Conservation (phyloP, 2,329 filamentous ascomycete species). For the Mycogone perniciosa region DNA sequence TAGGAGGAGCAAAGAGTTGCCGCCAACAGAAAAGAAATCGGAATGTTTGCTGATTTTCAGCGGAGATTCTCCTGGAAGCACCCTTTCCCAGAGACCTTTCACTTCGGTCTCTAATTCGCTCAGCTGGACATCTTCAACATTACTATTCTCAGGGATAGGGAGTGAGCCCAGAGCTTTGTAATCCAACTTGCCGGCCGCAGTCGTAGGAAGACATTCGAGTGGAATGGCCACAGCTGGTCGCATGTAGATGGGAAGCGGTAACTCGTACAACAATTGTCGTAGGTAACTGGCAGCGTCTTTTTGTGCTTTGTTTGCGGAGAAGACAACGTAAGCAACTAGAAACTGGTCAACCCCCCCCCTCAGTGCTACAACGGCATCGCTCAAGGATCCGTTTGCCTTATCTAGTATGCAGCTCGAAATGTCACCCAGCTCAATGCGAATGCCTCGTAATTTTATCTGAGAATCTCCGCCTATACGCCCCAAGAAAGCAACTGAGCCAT, state of each 20-base stretch:
- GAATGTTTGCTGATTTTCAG: neutral
- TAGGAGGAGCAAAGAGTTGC: constrained; percentile 31
- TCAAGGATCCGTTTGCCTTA: constrained; percentile 10
- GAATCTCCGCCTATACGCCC: constrained; percentile 37
- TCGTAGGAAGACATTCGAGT: constrained; percentile 24
- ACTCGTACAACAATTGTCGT: neutral
- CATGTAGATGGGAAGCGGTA: constrained; percentile 30
- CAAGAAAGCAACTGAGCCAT: constrained; percentile 29
- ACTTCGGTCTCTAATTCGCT: too few species aligned
- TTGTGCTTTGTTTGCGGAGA: neutral
- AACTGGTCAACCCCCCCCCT: too few species aligned
- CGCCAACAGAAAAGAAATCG: constrained; percentile 33
- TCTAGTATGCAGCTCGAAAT: constrained; percentile 21
- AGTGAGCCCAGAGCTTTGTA: constrained; percentile 18
- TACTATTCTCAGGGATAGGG: constrained; percentile 12
- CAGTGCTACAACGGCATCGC: too few species aligned
- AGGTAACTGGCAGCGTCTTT: too few species aligned
- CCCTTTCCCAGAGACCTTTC: neutral
- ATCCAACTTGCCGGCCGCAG: constrained; percentile 25
- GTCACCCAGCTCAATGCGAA: constrained; percentile 42
- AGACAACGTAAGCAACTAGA: too few species aligned
- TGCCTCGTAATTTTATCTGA: constrained; percentile 39
- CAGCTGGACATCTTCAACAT: too few species aligned
- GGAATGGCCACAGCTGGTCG: constrained; percentile 22
- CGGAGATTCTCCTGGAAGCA: constrained; percentile 9